A percentile compares a stretch with the other conserved stretches of the same genome.
phyloP scores from a whole-genome alignment of 441 rosid species.

The Populus tomentosa region DNA sequence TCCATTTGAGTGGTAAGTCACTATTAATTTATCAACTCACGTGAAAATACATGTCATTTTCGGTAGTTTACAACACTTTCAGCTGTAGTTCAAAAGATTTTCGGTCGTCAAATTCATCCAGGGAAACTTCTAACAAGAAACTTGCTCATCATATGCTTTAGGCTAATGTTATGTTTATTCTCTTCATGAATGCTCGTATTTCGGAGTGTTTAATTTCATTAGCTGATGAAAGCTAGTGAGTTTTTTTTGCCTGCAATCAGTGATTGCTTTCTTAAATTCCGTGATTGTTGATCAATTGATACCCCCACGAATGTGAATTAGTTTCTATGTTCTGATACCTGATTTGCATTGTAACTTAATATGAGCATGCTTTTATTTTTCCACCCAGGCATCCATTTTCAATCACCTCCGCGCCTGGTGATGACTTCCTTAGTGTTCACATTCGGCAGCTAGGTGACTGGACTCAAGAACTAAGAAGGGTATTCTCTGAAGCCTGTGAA shows the following conservation, averaged over 20 bases:
- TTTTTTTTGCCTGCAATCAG: background rate
- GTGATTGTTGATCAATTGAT: background rate
- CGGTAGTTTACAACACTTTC: background rate
- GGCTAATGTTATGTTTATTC: background rate
- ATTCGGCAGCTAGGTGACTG: conserved; percentile 92
- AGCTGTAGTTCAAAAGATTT: background rate
- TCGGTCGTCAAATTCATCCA: background rate
- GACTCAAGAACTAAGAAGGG: conserved; percentile 83
- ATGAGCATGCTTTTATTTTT: background rate
- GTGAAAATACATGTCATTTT: background rate
- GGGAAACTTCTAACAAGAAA: background rate
- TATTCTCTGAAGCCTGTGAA: conserved; percentile 72
- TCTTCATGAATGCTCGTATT: background rate
- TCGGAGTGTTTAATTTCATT: no score
- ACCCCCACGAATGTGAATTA: background rate
- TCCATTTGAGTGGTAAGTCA: conserved; percentile 79
- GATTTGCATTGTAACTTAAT: background rate
- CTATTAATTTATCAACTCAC: background rate
- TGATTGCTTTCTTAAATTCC: background rate
- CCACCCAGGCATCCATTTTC: conserved; percentile 93
- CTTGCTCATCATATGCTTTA: background rate
- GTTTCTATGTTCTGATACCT: background rate
- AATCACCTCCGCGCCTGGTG: conserved; percentile 88
- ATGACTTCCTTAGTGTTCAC: conserved; percentile 85
- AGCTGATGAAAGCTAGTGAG: background rate